Evolutionary conservation across 139 green algal genomes (phyloP).

Genomic region (Coelastrella sp.): DNA sequence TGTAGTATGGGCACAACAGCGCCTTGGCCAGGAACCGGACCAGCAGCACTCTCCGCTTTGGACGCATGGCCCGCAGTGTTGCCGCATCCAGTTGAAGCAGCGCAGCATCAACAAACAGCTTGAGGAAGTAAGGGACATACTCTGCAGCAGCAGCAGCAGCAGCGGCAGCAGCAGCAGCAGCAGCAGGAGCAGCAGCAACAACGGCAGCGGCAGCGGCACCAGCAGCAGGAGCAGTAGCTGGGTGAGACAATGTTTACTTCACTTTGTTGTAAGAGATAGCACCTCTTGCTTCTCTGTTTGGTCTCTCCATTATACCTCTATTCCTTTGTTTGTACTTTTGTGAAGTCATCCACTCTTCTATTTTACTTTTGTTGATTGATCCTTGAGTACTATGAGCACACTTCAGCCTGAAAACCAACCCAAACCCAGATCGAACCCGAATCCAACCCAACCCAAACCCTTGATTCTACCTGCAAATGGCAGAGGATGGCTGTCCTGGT

Average conservation of each 20-base stretch:
- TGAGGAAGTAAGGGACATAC: constrained; percentile 71
- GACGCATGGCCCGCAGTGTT: constrained; percentile 55
- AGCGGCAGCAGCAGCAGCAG: constrained; percentile 27
- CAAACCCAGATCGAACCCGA: no score
- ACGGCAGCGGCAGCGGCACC: not conserved
- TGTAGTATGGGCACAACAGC: constrained; percentile 75
- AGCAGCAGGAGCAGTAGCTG: not conserved
- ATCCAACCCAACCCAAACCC: not conserved
- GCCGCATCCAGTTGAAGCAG: constrained; percentile 70
- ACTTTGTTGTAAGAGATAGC: no score
- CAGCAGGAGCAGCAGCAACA: not conserved
- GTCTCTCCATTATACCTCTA: no score
- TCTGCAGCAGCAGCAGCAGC: constrained; percentile 51
- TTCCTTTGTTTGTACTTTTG: no score
- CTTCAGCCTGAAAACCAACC: not conserved
- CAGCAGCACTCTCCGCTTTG: constrained; percentile 80
- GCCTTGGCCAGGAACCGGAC: constrained; percentile 80
- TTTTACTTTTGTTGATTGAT: not conserved
- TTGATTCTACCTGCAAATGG: constrained; percentile 51
- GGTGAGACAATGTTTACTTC: no score
- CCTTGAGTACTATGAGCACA: not conserved
- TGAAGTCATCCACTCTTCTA: no score
- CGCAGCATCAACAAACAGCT: constrained; percentile 66
- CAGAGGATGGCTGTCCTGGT: constrained; percentile 59
- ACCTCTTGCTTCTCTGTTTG: no score